Conservation (phyloP, 2,329 filamentous ascomycete species). For the Clarireedia monteithiana region DNA sequence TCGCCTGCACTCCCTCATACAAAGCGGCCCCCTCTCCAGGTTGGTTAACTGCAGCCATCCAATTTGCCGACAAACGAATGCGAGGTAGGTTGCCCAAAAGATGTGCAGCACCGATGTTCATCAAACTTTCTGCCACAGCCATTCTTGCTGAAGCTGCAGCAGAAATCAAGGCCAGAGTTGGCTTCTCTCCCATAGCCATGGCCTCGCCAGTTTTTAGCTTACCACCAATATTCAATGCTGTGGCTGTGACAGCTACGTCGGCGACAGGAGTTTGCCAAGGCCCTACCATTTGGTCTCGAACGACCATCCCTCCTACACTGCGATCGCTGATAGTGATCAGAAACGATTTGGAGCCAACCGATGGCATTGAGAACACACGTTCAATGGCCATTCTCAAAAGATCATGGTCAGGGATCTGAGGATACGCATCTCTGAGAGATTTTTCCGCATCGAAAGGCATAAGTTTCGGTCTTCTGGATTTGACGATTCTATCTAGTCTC, state of each 20-base stretch:
- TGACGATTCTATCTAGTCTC: constrained; percentile 69
- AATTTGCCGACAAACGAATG: constrained; percentile 89
- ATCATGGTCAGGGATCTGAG: constrained; percentile 28
- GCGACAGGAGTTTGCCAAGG: constrained; percentile 93
- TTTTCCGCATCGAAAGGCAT: constrained; percentile 61
- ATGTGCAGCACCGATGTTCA: constrained; percentile 84
- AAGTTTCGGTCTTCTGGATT: constrained; percentile 59
- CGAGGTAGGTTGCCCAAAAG: constrained; percentile 51
- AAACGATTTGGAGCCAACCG: constrained; percentile 95
- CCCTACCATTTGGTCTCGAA: constrained; percentile 91
- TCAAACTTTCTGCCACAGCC: constrained; percentile 87
- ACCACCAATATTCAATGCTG: constrained; percentile 58
- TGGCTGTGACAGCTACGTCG: constrained; percentile 87
- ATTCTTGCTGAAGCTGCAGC: constrained; percentile 87
- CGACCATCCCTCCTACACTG: constrained; percentile 80
- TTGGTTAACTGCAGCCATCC: constrained; percentile 97
- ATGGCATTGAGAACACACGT: constrained; percentile 74
- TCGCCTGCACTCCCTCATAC: constrained; percentile 88
- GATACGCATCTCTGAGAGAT: constrained; percentile 52
- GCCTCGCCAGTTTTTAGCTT: constrained; percentile 78
- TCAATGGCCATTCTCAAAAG: constrained; percentile 60
- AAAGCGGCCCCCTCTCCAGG: constrained; percentile 86
- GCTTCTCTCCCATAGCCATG: constrained; percentile 97
- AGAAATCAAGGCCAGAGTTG: constrained; percentile 80
- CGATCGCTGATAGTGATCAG: constrained; percentile 94